A percentile compares a stretch with the other conserved stretches of the same genome.
Conservation (phyloP, 2,329 filamentous ascomycete genomes). For the Stemphylium vesicarium region DNA sequence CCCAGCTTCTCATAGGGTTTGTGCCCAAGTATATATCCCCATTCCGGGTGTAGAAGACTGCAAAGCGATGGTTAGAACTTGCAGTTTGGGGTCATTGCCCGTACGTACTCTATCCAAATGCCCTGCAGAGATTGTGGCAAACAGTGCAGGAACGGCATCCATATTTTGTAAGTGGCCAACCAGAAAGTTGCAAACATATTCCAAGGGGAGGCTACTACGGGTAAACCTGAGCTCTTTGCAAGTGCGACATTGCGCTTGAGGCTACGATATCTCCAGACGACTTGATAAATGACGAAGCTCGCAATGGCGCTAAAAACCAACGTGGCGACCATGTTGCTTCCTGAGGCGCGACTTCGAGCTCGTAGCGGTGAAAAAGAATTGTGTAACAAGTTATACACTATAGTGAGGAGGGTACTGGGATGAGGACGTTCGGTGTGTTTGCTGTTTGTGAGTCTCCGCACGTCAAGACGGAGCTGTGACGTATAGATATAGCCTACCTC, state of each 20-base stretch:
- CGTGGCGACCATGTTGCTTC: conserved; percentile 31
- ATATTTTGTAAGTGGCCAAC: conserved; percentile 62
- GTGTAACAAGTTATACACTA: not conserved
- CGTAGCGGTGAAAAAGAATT: not conserved
- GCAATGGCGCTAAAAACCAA: conserved; percentile 34
- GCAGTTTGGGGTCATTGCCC: not conserved
- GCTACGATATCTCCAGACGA: conserved; percentile 43
- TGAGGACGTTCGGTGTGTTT: not conserved
- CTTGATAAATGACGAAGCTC: conserved; percentile 40
- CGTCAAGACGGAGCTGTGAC: conserved; percentile 25
- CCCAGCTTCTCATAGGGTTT: conserved; percentile 65
- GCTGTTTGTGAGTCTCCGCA: conserved; percentile 12
- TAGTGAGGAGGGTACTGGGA: not conserved
- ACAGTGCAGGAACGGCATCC: conserved; percentile 61
- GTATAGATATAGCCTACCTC: conserved; percentile 19
- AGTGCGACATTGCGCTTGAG: conserved; percentile 51
- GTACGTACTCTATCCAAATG: conserved; percentile 65
- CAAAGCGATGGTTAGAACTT: conserved; percentile 4
- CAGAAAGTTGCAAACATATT: conserved; percentile 61
- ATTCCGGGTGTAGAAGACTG: conserved; percentile 66
- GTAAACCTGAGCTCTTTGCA: conserved; percentile 55
- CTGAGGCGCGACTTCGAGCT: not conserved
- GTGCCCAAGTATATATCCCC: conserved; percentile 63
- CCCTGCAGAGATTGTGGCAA: conserved; percentile 64
- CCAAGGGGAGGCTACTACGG: conserved; percentile 52